Percentiles rank a stretch among this genome's conserved stretches.
phyloP scores from a whole-genome alignment of 2,329 filamentous ascomycete genomes.

The Boeremia exigua region DNA sequence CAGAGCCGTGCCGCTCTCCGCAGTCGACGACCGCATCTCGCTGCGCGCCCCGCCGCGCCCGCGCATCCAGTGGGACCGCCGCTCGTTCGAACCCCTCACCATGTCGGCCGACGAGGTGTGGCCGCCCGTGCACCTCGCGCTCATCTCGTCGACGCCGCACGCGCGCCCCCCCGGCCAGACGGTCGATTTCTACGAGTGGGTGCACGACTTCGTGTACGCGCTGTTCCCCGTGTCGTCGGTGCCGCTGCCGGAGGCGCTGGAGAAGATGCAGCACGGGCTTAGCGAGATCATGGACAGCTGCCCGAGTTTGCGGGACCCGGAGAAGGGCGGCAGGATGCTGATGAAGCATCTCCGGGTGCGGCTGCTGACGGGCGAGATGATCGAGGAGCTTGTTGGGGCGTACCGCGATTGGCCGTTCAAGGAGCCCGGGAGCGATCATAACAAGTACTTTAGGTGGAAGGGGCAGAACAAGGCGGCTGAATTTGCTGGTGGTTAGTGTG shows the following conservation, averaged over 20 bases:
- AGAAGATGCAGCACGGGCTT: constrained; percentile 38
- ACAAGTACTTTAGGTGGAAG: constrained; percentile 31
- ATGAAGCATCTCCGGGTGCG: constrained; percentile 39
- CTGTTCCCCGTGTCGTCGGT: constrained; percentile 16
- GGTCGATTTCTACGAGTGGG: constrained; percentile 31
- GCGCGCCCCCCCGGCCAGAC: constrained; percentile 18
- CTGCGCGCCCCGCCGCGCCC: constrained; percentile 27
- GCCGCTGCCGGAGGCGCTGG: constrained; percentile 29
- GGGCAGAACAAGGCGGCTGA: background rate
- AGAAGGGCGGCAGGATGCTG: constrained; percentile 40
- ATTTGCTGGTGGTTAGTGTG: background rate
- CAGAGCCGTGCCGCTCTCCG: constrained; percentile 7
- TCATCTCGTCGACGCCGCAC: constrained; percentile 73
- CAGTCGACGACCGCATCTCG: constrained; percentile 39
- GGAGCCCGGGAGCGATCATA: constrained; percentile 27
- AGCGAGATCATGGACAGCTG: constrained; percentile 35
- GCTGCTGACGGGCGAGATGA: constrained; percentile 43
- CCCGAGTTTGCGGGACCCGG: constrained; percentile 37
- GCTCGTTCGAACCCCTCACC: constrained; percentile 72
- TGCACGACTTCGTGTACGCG: constrained; percentile 36
- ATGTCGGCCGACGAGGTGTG: constrained; percentile 68
- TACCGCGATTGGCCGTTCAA: constrained; percentile 47
- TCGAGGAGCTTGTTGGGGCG: constrained; percentile 36
- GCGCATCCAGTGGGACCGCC: constrained; percentile 66
- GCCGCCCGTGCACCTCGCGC: constrained; percentile 62